A percentile compares a stretch with the other conserved stretches of the same genome.
These are phyloP conservation scores for Logfia minima DNA, from an alignment of 129 eudicot species.

Conservation along the genomic window DNA sequence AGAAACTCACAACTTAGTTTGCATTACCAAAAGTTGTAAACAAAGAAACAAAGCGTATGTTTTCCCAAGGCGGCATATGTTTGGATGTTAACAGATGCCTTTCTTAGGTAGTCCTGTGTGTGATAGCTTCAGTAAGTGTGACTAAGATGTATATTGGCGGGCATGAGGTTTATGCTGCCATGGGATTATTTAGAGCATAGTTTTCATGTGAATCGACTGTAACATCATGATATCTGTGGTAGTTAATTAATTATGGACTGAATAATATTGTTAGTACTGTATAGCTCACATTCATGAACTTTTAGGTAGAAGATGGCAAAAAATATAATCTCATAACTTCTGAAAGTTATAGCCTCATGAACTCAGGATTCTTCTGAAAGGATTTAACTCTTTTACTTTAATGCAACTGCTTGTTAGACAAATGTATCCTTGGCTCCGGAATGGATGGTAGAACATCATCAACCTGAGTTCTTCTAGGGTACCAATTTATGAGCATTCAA, in stretches of 20 bases:
- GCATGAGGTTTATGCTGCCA: neutral
- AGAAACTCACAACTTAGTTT: neutral
- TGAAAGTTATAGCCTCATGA: neutral
- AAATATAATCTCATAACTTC: neutral
- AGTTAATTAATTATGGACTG: too few relatives aligned
- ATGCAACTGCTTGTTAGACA: neutral
- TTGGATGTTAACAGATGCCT: neutral
- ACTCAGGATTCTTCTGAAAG: neutral
- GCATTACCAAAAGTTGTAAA: neutral
- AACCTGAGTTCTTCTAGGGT: neutral
- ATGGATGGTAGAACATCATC: constrained; percentile 14
- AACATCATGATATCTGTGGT: too few relatives aligned
- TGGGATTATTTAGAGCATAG: neutral
- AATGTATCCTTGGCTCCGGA: neutral
- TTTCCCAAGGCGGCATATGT: neutral
- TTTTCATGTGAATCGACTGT: neutral
- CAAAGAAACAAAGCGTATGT: neutral
- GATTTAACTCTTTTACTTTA: neutral
- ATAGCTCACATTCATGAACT: neutral
- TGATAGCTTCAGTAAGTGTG: neutral
- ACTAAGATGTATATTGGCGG: neutral
- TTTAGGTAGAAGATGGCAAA: neutral
- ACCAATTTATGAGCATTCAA: constrained; percentile 6
- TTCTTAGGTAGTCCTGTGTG: neutral
- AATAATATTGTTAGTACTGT: neutral